Percentiles rank a stretch among this genome's conserved stretches.
Conservation (phyloP, 352 stramenopile species). For the Bremia lactucae region DNA sequence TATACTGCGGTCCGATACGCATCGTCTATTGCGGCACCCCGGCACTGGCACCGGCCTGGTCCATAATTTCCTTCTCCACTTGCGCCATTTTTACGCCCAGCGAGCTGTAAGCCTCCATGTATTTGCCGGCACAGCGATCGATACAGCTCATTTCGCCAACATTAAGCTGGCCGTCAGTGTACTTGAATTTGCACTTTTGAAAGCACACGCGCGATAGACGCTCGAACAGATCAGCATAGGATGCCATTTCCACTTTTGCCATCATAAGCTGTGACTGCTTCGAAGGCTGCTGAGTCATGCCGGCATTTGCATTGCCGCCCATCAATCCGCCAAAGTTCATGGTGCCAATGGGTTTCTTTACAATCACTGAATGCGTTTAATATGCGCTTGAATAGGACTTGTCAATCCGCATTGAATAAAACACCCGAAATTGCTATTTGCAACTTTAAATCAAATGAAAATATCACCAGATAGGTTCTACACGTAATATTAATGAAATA, state of each 20-base stretch:
- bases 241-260: conserved; percentile 88
- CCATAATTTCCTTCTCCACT: conserved; percentile 90
- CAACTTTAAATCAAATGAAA: no score
- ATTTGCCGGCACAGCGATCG: conserved; percentile 96
- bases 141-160: conserved; percentile 97
- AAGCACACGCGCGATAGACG: conserved; percentile 87
- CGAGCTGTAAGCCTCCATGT: conserved; percentile 93
- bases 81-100: conserved; percentile 92
- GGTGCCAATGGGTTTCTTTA: conserved; percentile 11
- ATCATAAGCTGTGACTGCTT: conserved; percentile 80
- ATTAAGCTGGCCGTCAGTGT: conserved; percentile 93
- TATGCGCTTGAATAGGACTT: conserved; percentile 1
- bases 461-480: no score
- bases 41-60: conserved; percentile 40
- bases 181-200: conserved; percentile 93
- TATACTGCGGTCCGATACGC: no score
- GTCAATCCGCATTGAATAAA: no score
- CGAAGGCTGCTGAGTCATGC: conserved; percentile 33
- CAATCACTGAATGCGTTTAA: no score
- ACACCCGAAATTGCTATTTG: no score
- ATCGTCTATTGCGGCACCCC: conserved; percentile 31
- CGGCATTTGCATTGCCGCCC: conserved; percentile 35
- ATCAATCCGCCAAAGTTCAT: conserved; percentile 80
- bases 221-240: conserved; percentile 86
- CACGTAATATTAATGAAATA: no score